Conservation (phyloP, 2,329 filamentous ascomycete genomes). For the Botryosphaeria dothidea region DNA sequence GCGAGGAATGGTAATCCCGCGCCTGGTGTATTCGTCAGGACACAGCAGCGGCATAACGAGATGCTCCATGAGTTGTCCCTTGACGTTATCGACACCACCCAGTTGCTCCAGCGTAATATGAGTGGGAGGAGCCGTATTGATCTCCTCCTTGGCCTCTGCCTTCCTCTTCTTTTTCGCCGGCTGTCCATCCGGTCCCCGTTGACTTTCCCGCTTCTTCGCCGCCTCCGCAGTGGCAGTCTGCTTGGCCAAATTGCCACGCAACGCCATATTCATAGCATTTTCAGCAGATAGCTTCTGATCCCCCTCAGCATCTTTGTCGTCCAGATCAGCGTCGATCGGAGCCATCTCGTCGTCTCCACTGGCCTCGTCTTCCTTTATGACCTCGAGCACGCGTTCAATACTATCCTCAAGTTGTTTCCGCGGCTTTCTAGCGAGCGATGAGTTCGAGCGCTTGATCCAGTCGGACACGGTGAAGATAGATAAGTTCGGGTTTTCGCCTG, state of each 20-base stretch:
- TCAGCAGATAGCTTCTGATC: constrained; percentile 23
- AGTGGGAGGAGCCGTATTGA: constrained; percentile 65
- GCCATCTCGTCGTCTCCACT: constrained; percentile 57
- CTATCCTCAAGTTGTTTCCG: constrained; percentile 81
- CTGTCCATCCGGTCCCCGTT: constrained; percentile 60
- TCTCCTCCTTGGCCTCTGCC: constrained; percentile 42
- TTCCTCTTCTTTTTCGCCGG: constrained; percentile 65
- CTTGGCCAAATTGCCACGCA: constrained; percentile 52
- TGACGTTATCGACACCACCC: constrained; percentile 73
- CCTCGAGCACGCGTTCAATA: constrained; percentile 77
- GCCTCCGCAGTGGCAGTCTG: neutral
- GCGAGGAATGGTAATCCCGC: constrained; percentile 68
- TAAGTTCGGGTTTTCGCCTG: constrained; percentile 48
- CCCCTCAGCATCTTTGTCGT: constrained; percentile 21
- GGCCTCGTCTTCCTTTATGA: constrained; percentile 65
- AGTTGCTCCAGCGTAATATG: constrained; percentile 70
- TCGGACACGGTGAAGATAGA: constrained; percentile 70
- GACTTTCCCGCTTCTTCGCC: constrained; percentile 33
- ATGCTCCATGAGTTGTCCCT: constrained; percentile 68
- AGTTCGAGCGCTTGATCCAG: constrained; percentile 81
- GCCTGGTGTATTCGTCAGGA: constrained; percentile 65
- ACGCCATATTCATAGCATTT: constrained; percentile 63
- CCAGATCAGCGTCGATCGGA: constrained; percentile 45
- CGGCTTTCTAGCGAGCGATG: constrained; percentile 77
- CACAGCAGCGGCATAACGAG: constrained; percentile 72